These are phyloP conservation scores for Sporothrix brunneoviolacea DNA, from an alignment of 2,329 filamentous ascomycete species.

Conservation along the genomic window DNA sequence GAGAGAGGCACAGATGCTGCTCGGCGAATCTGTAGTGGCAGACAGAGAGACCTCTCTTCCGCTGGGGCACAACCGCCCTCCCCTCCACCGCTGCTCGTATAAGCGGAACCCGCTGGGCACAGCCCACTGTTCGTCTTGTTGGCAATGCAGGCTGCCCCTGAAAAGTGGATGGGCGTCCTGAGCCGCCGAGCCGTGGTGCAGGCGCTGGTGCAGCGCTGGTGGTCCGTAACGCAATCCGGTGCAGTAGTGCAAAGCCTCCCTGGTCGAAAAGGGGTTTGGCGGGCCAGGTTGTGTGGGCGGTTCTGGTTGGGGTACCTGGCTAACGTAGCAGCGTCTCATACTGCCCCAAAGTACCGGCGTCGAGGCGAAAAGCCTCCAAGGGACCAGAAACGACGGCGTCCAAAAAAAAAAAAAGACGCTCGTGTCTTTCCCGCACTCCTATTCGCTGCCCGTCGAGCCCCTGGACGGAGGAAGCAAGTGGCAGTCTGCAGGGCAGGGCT, in stretches of 20 bases:
- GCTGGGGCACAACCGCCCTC: background rate
- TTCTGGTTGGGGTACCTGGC: slow-evolving; percentile 2
- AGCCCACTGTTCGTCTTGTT: slow-evolving; percentile 6
- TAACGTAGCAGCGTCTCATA: background rate
- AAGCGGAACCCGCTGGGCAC: background rate
- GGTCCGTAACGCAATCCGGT: background rate
- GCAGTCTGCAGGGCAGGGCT: slow-evolving; percentile 1
- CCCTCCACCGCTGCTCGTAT: background rate
- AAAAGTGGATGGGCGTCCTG: slow-evolving; percentile 9
- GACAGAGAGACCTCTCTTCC: background rate
- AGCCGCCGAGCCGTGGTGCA: background rate
- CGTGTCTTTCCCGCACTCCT: background rate
- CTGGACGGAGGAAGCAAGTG: slow-evolving; percentile 3
- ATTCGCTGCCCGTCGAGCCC: slow-evolving; percentile 1
- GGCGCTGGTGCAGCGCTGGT: background rate
- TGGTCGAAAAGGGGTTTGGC: background rate
- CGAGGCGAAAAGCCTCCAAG: background rate
- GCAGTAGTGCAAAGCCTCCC: slow-evolving; percentile 7
- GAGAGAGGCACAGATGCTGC: background rate
- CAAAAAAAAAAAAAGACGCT: background rate
- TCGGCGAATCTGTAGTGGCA: background rate
- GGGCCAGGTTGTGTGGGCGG: background rate
- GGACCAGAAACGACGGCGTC: slow-evolving; percentile 10
- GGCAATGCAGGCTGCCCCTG: slow-evolving; percentile 10
- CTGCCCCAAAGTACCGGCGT: background rate